Base-by-base conservation (phyloP, 2,329 filamentous ascomycete species). In the Calycina herbarum region DNA sequence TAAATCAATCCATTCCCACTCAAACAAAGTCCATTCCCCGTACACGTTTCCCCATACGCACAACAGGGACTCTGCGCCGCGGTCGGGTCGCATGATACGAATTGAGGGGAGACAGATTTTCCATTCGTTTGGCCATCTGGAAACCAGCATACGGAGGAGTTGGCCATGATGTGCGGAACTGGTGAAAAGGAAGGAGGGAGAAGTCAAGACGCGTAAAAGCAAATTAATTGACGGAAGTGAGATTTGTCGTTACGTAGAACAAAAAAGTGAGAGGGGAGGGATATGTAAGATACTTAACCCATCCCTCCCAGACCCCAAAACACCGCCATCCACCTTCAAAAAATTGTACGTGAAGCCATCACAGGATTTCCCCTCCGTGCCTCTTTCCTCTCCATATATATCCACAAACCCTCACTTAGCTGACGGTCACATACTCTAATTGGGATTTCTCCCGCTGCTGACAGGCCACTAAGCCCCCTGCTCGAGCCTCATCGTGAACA, bases 1-100 rank as follows among this genome's bases (percentile, higher is more conserved):
- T 61, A 61, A 29, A 61, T 29, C 27, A 45, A 61, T 15, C 40
- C n/a, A 27, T 61, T 20, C 45, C n/a, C 5, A 42, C 59, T 61
- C 38, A 61, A 3, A 31, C 59, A 61, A 2, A 61, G 7, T 17
- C 59, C 59, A 24, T 48, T 61, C 1, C 38, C 29, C 7, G 45
- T 45, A 20, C 59, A 61, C 13, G 20, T 45, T n/a, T 61, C 59
- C 7, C 20, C 20, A 7, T 7, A 6, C 8, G 59, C 35, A 15
- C 59, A 61, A 31, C 59, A 61, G 10, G 35, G 35, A 31, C 35
- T 48, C 1, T 17, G 15, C n/a, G 20, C 15, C 11, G 59, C 59
- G 11, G 5, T 48, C 20, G 59, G 59, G 8, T 61, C 38, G 45
- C 59, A 48, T 0, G 59, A 15, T 15, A 61, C 20, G 24, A 61